phyloP scores from a whole-genome alignment of 2,329 filamentous ascomycete species.

The Pseudocercospora cruenta region DNA sequence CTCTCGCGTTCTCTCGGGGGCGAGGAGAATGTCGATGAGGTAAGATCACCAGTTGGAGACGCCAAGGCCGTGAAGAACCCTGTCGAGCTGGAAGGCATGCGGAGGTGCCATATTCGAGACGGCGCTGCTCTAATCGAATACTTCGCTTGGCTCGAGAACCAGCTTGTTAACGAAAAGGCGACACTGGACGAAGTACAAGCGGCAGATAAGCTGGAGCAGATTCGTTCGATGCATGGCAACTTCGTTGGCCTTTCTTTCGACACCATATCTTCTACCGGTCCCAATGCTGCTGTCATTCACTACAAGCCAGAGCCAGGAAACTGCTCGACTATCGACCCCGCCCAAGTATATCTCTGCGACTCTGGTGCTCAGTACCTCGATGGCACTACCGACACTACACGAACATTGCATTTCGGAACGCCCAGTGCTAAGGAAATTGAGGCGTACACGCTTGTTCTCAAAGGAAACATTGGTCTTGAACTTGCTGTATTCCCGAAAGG shows the following conservation, averaged over 20 bases:
- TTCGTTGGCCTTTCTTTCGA: conserved; percentile 92
- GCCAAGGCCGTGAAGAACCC: conserved; percentile 95
- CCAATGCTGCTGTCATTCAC: conserved; percentile 93
- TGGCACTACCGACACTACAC: conserved; percentile 93
- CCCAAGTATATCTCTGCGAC: conserved; percentile 89
- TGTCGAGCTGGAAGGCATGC: conserved; percentile 87
- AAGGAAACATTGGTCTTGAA: conserved; percentile 90
- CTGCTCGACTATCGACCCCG: conserved; percentile 82
- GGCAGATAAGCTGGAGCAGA: conserved; percentile 85
- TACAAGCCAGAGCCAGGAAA: conserved; percentile 85
- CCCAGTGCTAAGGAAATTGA: conserved; percentile 83
- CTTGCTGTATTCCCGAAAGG: conserved; percentile 89
- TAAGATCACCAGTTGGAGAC: conserved; percentile 83
- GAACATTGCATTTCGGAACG: conserved; percentile 87
- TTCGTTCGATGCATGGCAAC: conserved; percentile 69
- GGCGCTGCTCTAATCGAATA: conserved; percentile 88
- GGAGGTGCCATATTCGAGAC: conserved; percentile 88
- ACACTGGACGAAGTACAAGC: conserved; percentile 84
- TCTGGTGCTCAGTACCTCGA: conserved; percentile 96
- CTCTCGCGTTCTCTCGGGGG: conserved; percentile 84
- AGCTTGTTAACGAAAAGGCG: conserved; percentile 70
- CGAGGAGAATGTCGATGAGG: conserved; percentile 80
- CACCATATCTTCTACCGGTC: conserved; percentile 91
- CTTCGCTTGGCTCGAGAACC: conserved; percentile 95
- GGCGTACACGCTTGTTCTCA: conserved; percentile 89